Conservation (phyloP, 2,329 filamentous ascomycete species). For the Microsporum audouinii region DNA sequence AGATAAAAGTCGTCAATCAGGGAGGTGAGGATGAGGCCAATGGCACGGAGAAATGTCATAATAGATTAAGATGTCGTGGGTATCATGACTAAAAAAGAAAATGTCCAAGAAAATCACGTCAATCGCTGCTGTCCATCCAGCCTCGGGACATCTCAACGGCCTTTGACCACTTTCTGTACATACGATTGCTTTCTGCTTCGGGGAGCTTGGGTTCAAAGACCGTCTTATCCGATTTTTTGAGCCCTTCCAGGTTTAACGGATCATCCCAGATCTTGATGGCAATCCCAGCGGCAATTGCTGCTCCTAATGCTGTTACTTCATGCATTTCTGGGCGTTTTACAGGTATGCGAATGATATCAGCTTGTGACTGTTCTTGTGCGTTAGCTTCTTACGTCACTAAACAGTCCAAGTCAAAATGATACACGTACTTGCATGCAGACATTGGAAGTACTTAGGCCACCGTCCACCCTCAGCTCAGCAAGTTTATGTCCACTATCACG, state of each 20-base stretch:
- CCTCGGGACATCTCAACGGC: constrained; percentile 70
- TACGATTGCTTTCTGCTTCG: constrained; percentile 45
- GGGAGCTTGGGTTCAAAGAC: constrained; percentile 58
- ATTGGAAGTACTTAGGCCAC: constrained; percentile 79
- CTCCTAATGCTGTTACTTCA: constrained; percentile 79
- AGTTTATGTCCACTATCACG: constrained; percentile 69
- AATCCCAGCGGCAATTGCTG: constrained; percentile 80
- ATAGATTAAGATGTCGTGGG: neutral
- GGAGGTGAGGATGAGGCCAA: neutral
- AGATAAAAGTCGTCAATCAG: neutral
- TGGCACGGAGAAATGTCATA: neutral
- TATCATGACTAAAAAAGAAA: constrained; percentile 1
- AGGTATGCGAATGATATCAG: constrained; percentile 71
- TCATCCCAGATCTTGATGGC: constrained; percentile 67
- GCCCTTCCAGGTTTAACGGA: constrained; percentile 59
- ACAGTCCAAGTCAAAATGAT: neutral
- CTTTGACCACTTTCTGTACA: constrained; percentile 62
- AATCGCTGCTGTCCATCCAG: constrained; percentile 40
- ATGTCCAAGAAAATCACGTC: neutral
- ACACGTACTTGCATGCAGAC: constrained; percentile 64
- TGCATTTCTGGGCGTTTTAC: constrained; percentile 79
- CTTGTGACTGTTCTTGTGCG: constrained; percentile 52
- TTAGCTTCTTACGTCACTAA: constrained; percentile 12
- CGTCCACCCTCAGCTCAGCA: constrained; percentile 67
- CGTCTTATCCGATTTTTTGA: constrained; percentile 57